phyloP scores from a whole-genome alignment of 2,329 filamentous ascomycete species.

The Botrytis cinerea region DNA sequence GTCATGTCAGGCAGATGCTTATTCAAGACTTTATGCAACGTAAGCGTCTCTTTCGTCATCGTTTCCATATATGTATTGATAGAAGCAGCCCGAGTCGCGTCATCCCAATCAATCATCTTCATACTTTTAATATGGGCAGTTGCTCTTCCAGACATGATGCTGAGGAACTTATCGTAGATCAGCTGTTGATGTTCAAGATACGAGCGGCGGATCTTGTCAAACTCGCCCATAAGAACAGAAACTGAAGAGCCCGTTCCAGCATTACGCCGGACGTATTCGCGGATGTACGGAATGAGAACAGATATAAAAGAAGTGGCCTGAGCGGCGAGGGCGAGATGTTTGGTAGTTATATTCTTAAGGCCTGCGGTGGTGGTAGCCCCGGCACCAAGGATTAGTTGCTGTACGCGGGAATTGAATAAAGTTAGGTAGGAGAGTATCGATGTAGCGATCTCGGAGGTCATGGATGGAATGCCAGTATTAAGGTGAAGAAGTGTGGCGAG shows the following conservation, averaged over 20 bases:
- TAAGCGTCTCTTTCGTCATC: constrained; percentile 69
- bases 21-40: constrained; percentile 67
- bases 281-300: constrained; percentile 82
- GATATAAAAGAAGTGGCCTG: constrained; percentile 88
- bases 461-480: constrained; percentile 81
- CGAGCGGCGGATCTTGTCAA: constrained; percentile 38
- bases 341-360: constrained; percentile 93
- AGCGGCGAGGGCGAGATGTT: constrained; percentile 87
- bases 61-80: constrained; percentile 69
- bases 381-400: constrained; percentile 93
- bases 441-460: constrained; percentile 79
- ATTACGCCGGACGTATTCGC: constrained; percentile 87
- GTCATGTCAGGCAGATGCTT: constrained; percentile 66
- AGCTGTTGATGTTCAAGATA: constrained; percentile 68
- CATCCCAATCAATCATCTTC: constrained; percentile 66
- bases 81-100: constrained; percentile 36
- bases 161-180: constrained; percentile 73
- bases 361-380: constrained; percentile 87
- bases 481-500: constrained; percentile 83
- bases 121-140: constrained; percentile 63
- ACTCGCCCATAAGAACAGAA: constrained; percentile 54
- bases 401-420: constrained; percentile 92
- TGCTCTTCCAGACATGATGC: constrained; percentile 69
- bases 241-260: constrained; percentile 52
- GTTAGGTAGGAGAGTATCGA: constrained; percentile 84